Conservation (phyloP, 495 filamentous ascomycete genomes). For the Endocarpon pusillum region DNA sequence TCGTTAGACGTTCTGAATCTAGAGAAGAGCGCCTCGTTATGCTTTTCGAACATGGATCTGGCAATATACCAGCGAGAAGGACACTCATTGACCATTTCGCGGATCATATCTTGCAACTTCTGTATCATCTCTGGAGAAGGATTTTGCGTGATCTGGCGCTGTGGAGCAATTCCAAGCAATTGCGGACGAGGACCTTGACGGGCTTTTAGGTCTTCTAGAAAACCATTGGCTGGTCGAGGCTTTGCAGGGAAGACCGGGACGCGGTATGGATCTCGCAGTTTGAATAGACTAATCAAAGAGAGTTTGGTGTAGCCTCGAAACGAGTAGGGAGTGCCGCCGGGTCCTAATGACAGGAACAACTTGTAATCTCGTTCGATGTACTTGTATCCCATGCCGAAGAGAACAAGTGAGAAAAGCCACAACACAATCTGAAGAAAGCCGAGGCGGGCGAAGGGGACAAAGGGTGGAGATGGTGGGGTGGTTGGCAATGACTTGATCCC, state of each 20-base stretch:
- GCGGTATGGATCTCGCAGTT: constrained; percentile 19
- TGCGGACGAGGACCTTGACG: constrained; percentile 44
- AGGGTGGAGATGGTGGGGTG: neutral
- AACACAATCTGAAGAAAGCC: neutral
- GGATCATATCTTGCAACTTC: constrained; percentile 29
- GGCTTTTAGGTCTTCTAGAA: constrained; percentile 36
- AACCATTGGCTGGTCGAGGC: constrained; percentile 26
- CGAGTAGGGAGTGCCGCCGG: constrained; percentile 64
- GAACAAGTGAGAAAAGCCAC: constrained; percentile 24
- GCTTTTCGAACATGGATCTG: constrained; percentile 53
- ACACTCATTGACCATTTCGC: constrained; percentile 27
- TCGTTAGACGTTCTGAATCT: constrained; percentile 29
- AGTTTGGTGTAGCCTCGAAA: constrained; percentile 56
- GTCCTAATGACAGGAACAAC: constrained; percentile 59
- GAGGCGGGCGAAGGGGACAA: no score
- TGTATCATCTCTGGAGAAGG: constrained; percentile 33
- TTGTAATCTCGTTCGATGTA: constrained; percentile 57
- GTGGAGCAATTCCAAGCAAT: constrained; percentile 61
- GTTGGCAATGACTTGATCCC: no score
- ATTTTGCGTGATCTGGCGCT: constrained; percentile 55
- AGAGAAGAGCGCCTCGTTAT: constrained; percentile 56
- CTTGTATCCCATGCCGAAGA: constrained; percentile 35
- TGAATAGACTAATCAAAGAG: constrained; percentile 35
- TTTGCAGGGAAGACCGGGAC: constrained; percentile 16
- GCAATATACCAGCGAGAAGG: constrained; percentile 37